Evolutionary conservation across 192 early-diverging fungal species (phyloP), one percentile per base, ranked within the genome.

Genomic region (Backusella morwellensis): DNA sequence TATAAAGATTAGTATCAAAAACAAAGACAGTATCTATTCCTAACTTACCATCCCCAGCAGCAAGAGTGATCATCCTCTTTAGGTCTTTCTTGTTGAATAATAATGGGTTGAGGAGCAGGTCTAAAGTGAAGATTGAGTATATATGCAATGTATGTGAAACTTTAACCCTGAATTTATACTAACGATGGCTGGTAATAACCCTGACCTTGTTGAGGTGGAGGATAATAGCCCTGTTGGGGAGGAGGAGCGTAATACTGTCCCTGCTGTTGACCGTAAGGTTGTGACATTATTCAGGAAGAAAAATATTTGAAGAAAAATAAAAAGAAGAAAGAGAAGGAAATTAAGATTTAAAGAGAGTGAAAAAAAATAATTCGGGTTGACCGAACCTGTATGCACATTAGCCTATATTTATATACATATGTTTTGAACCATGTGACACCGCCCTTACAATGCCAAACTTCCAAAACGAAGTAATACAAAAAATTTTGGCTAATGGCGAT

Each of bases 1-100:
- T 21, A 38, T 23, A 36, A 19, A 63, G 4, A 17, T 63, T 15
- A 38, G 36, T 21, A 66, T 72, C 0, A 42, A 40, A 36, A 29
- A 32, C 32, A 35, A 35, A 40, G 54, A 26, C 23, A 26, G 0
- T 11, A n/a, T 2, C 15, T 50, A 11, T 23, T 29, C 14, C 17
- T 54, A 34, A 35, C n/a, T 77, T 77, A 77, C 76, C 77, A 78
- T 50, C 77, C 77, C 71, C 59, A 74, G 29, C 77, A 78, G 23
- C 73, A 69, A 40, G 54, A 63, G 23, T 73, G 23, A 29, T 42
- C 32, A 50, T 74, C 41, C 29, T 44, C 17, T 52, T 69, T 44
- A 23, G 35, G 77, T 69, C 38, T 42, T 54, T 66, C 59, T 21
- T 78, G 42, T 32, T 73, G 77, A 36, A 74, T 47, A 40, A 74